Base-by-base conservation (phyloP, 2,329 filamentous ascomycete species). In the Trichophyton equinum region DNA sequence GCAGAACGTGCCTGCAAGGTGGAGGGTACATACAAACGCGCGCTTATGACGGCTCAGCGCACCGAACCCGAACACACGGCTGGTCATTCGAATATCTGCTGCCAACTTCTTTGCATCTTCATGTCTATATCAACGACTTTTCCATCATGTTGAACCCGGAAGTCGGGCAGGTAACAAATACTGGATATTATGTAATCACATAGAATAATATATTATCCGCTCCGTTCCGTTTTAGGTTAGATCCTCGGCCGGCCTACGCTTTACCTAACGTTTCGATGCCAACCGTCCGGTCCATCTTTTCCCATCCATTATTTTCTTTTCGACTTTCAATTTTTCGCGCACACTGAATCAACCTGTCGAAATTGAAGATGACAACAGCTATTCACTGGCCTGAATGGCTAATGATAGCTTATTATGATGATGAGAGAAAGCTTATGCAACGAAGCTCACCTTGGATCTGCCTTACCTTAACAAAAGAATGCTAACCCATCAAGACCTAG, bases 1-100 rank as follows among this genome's bases (percentile, higher is more conserved):
- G 65, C 73, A 75, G 65, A 73, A 73, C 3, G 70, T 40, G 55
- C 73, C 72, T 22, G 69, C 44, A 7, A 60, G 22, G 15, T 57
- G 55, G 20, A 57, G 22, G 33, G 55, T 57, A 44, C 44, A 57
- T 11, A 57, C 15, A 30, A 57, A 57, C 1, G 36, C 55, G 13
- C 55, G 55, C 36, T 44, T 42, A 4, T 40, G 36, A 15, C 55
- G 36, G 55, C 55, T 44, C 36, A 57, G 22, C 8, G 33, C 22
- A 57, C 55, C 55, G 20, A 57, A 44, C 20, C 55, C 55, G 36
- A 57, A 44, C 36, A 44, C 20, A 11, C 22, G 55, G 40, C 55
- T 25, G 20, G 55, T 44, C 55, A 57, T 57, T 44, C 33, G 20
- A 18, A 57, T 38, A 11, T 40, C 9, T 40, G 27, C 15, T 40